These are phyloP conservation scores for Alternaria sp. DNA, from an alignment of 2,329 filamentous ascomycete genomes.

Conservation along the genomic window DNA sequence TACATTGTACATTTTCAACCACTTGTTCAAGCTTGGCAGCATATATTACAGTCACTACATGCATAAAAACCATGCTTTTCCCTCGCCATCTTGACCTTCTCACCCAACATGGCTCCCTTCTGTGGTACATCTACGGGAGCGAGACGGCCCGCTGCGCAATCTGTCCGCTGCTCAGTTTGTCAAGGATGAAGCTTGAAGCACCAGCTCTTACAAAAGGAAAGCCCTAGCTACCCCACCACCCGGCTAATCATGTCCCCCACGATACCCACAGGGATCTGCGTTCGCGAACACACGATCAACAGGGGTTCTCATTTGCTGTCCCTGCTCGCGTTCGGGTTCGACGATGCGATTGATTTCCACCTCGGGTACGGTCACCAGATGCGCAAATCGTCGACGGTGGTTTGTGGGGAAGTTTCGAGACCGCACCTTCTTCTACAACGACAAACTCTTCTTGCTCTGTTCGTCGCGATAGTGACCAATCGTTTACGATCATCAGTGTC, in stretches of 20 bases:
- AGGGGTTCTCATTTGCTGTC: not conserved
- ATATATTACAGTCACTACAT: not conserved
- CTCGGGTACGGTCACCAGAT: not conserved
- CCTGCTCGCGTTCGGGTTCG: not conserved
- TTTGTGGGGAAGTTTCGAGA: not conserved
- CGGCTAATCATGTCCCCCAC: not conserved
- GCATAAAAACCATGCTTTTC: not conserved
- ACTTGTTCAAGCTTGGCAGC: not conserved
- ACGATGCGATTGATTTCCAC: not conserved
- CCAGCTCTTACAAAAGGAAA: not conserved
- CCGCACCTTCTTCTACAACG: not conserved
- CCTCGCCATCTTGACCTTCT: not conserved
- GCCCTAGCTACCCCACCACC: constrained; percentile 5
- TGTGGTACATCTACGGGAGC: constrained; percentile 9
- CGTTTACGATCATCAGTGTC: not conserved
- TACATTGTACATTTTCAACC: not conserved
- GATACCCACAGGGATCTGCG: not conserved
- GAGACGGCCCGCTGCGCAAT: constrained; percentile 20
- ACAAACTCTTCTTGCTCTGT: not conserved
- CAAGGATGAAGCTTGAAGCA: constrained; percentile 22
- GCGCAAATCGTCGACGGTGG: not conserved
- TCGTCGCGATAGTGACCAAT: not conserved
- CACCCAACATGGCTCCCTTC: not conserved
- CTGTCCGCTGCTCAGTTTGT: not conserved
- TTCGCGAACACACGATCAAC: not conserved